Base-by-base conservation (phyloP, 257 asterid genomes). In the Salvia hispanica region DNA sequence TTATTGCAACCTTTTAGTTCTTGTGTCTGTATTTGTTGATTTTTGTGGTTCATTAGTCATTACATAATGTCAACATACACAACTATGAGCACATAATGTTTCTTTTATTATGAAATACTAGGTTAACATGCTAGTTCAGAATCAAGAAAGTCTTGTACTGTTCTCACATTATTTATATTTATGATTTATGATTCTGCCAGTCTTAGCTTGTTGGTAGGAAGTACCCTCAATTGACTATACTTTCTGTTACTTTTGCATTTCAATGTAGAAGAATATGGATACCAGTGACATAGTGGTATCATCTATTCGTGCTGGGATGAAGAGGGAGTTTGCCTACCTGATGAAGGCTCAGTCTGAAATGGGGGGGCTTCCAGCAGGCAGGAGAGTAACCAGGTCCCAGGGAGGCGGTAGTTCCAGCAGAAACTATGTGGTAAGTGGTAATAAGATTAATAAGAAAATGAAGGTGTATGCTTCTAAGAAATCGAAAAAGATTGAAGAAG, bases 311-410 rank as follows among this genome's bases (percentile, higher is more conserved):
- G 31, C 86, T 46, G 95, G 98, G 42, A 80, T 88, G 94, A 93
- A 93, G 75, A 85, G 98, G 65, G 98, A 93, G 79, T 88, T 88
- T 64, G 83, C 84, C 6, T 72, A 80, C 83, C 69, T 86, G 88
- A 81, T 90, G 95, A 88, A 82, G 87, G 78, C 89, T 2, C 97
- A 90, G 56, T 72, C 82, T 0, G 90, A 80, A 42, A 62, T 78
- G 77, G 74, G 84, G 59, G 87, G 70, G 46, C 74, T 82, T 51
- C 70, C 72, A 11, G 55, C 75, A 16, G 89, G 87, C 48, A 70
- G 87, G 77, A 84, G 98, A 77, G 82, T 82, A 64, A 90, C 97
- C 3, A 82, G 96, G 86, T 80, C 95, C 9, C 96, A 80, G 72
- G 81, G 69, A 52, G 72, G 54, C 10, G 67, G 78, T 50, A 52